Conservation (phyloP, 1,284 basidiomycete genomes). For the Cryptococcus neoformans region DNA sequence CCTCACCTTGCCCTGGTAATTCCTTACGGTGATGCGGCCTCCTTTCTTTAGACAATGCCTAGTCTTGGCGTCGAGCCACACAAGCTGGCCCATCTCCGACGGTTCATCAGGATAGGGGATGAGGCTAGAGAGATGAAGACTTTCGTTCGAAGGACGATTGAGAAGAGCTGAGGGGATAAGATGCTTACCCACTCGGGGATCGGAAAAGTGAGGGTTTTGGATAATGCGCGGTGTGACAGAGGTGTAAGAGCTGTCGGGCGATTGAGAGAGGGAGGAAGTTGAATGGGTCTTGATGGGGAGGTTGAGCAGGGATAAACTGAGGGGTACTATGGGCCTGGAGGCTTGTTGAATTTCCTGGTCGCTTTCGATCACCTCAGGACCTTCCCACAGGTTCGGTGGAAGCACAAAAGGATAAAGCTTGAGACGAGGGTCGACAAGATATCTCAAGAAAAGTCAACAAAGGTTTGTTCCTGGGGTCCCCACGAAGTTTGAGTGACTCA, state of each 20-base stretch:
- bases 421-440: not conserved
- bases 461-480: not conserved
- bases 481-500: too few relatives aligned
- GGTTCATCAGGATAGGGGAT: not conserved
- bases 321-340: not conserved
- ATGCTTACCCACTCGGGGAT: not conserved
- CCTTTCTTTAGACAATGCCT: not conserved
- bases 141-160: not conserved
- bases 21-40: not conserved
- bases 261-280: not conserved
- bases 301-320: not conserved
- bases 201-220: not conserved
- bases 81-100: not conserved
- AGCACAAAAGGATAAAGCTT: not conserved
- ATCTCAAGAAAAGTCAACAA: not conserved
- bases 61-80: not conserved
- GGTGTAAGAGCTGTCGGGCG: not conserved
- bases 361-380: not conserved
- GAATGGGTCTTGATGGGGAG: not conserved
- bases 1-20: not conserved
- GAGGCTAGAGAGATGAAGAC: not conserved
- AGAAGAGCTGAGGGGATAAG: not conserved
- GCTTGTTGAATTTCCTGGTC: not conserved
- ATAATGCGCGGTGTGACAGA: not conserved
- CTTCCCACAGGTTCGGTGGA: not conserved